Evolutionary conservation across 1,284 basidiomycete species (phyloP).

Genomic region (Pseudozyma tsukubaensis): DNA sequence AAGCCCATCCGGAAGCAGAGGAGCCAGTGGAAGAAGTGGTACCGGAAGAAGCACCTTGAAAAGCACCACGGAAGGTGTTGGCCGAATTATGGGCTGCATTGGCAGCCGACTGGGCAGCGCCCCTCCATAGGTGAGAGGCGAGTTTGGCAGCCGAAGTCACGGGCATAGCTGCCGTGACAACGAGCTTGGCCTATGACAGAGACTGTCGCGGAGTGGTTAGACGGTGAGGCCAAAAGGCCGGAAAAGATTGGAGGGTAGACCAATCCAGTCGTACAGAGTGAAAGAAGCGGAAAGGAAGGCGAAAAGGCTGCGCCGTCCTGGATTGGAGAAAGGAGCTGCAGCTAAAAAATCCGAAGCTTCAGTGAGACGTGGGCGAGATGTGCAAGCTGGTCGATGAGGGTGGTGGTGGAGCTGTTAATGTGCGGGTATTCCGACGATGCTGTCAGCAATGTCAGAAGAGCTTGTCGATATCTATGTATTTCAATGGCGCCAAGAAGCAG

Average conservation of each 20-base stretch:
- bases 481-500: neutral
- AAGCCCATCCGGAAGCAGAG: slow-evolving; percentile 51
- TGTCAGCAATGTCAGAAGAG: no score
- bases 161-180: slow-evolving; percentile 49
- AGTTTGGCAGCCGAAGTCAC: slow-evolving; percentile 56
- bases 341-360: no score
- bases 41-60: slow-evolving; percentile 43
- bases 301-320: slow-evolving; percentile 6
- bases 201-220: slow-evolving; percentile 4
- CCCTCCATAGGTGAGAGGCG: slow-evolving; percentile 58
- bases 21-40: slow-evolving; percentile 36
- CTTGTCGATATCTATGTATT: no score
- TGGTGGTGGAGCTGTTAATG: no score
- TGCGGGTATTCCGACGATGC: no score
- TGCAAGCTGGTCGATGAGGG: no score
- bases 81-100: slow-evolving; percentile 57
- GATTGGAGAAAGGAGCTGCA: neutral
- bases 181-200: slow-evolving; percentile 16
- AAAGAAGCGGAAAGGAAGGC: neutral
- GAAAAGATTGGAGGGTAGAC: neutral
- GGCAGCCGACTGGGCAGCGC: slow-evolving; percentile 54
- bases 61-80: slow-evolving; percentile 49
- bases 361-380: no score
- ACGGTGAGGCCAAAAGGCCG: slow-evolving; percentile 11
- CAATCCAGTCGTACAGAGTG: neutral